phyloP scores from a whole-genome alignment of 345 rosid genomes.

The Arabidopsis suecica region DNA sequence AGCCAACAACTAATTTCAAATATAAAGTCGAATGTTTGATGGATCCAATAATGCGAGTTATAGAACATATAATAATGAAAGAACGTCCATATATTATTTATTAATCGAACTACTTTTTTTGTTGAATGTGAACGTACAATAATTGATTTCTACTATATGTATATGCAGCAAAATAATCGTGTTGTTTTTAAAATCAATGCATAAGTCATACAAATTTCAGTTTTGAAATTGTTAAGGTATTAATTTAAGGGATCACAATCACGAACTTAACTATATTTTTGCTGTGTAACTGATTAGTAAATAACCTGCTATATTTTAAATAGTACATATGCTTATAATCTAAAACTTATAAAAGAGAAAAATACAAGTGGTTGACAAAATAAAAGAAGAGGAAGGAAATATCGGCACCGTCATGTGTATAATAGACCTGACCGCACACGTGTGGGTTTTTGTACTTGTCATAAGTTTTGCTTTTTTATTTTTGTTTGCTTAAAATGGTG shows the following conservation, averaged over 20 bases:
- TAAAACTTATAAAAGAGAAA: not conserved
- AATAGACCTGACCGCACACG: conserved; percentile 44
- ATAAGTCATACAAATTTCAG: too few relatives aligned
- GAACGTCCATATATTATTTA: conserved; percentile 6
- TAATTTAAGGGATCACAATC: too few relatives aligned
- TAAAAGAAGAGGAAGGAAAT: conserved; percentile 1
- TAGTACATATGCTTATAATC: too few relatives aligned
- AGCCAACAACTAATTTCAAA: conserved; percentile 36
- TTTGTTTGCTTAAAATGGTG: not conserved
- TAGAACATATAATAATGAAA: conserved; percentile 22
- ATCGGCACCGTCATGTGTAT: conserved; percentile 42
- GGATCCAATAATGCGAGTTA: conserved; percentile 33
- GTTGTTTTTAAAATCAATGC: not conserved
- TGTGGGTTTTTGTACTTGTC: conserved; percentile 39
- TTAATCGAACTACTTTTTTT: conserved; percentile 29
- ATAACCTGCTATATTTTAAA: too few relatives aligned
- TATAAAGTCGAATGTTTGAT: conserved; percentile 41
- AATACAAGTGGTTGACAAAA: conserved; percentile 10
- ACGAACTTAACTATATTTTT: too few relatives aligned
- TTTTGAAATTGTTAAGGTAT: too few relatives aligned
- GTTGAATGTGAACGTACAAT: conserved; percentile 11
- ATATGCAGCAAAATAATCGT: not conserved
- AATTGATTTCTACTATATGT: not conserved
- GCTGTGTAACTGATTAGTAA: too few relatives aligned
- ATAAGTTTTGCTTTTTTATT: conserved; percentile 6